These are phyloP conservation scores for Porphyra umbilicalis DNA, from an alignment of 31 red algal genomes.

Conservation along the genomic window DNA sequence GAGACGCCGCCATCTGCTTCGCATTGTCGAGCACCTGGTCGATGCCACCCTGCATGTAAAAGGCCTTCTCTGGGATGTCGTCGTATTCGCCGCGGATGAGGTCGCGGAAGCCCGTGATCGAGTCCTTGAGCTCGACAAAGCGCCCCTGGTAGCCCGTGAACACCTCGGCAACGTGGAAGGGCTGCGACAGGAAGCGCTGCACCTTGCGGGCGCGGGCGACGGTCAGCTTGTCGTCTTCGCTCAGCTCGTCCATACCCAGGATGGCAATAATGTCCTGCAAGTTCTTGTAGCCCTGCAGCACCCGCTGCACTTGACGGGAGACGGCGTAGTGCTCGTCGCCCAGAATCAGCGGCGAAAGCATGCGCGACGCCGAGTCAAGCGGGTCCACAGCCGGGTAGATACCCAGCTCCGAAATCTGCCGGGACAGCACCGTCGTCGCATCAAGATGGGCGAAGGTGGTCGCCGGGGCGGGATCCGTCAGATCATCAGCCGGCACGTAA, in stretches of 20 bases:
- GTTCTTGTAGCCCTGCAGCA: constrained; percentile 97
- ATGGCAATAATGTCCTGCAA: constrained; percentile 99
- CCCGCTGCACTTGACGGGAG: constrained; percentile 87
- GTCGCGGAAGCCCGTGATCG: constrained; percentile 88
- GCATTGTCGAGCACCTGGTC: constrained; percentile 90
- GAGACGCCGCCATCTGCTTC: constrained; percentile 82
- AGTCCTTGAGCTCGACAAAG: constrained; percentile 92
- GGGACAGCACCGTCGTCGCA: constrained; percentile 97
- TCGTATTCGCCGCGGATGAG: constrained; percentile 85
- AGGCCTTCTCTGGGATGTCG: constrained; percentile 93
- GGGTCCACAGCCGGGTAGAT: constrained; percentile 99
- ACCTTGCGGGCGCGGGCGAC: constrained; percentile 98
- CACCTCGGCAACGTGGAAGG: constrained; percentile 97
- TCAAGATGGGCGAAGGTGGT: constrained; percentile 99
- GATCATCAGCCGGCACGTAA: constrained; percentile 99
- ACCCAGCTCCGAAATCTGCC: constrained; percentile 95
- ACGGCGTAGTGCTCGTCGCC: constrained; percentile 93
- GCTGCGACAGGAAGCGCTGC: constrained; percentile 96
- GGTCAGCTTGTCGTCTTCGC: constrained; percentile 94
- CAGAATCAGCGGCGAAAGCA: constrained; percentile 89
- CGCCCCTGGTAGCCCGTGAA: constrained; percentile 94
- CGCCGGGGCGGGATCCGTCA: constrained; percentile 97
- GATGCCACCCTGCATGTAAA: constrained; percentile 96
- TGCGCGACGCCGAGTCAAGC: constrained; percentile 89
- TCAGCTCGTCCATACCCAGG: constrained; percentile 98